phyloP scores from a whole-genome alignment of 441 rosid species.

The Hypseocharis bilobata region DNA sequence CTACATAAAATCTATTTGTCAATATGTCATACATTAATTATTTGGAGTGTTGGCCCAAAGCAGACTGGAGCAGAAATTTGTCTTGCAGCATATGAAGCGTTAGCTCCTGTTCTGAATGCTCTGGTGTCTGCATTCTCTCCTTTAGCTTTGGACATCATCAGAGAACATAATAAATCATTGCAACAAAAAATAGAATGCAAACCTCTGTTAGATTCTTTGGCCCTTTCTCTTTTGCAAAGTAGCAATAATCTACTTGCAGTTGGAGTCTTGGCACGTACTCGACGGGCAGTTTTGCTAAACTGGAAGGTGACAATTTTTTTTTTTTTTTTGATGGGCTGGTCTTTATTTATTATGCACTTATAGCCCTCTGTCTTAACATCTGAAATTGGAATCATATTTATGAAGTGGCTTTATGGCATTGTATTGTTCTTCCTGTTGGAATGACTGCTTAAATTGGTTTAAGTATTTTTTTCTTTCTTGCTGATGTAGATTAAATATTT shows the following conservation, averaged over 20 bases:
- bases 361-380: not conserved
- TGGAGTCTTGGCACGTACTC: slow-evolving; percentile 58
- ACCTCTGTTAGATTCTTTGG: slow-evolving; percentile 50
- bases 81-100: slow-evolving; percentile 76
- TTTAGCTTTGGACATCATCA: slow-evolving; percentile 37
- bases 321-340: not conserved
- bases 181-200: slow-evolving; percentile 33
- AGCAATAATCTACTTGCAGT: slow-evolving; percentile 62
- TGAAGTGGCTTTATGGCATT: not conserved
- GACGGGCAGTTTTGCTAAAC: slow-evolving; percentile 69
- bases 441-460: not conserved
- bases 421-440: too few species aligned
- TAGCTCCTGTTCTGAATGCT: slow-evolving; percentile 48
- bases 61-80: slow-evolving; percentile 70
- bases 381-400: not conserved
- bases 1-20: slow-evolving; percentile 6
- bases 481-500: not conserved
- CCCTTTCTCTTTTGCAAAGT: slow-evolving; percentile 57
- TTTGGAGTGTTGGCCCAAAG: slow-evolving; percentile 23
- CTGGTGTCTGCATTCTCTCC: slow-evolving; percentile 44
- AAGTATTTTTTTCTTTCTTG: not conserved
- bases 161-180: slow-evolving; percentile 33
- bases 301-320: slow-evolving; percentile 58
- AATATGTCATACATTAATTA: slow-evolving; percentile 22
- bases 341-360: not conserved